Conservation (phyloP, 1,284 basidiomycete species). For the Apiotrichum brassicae region DNA sequence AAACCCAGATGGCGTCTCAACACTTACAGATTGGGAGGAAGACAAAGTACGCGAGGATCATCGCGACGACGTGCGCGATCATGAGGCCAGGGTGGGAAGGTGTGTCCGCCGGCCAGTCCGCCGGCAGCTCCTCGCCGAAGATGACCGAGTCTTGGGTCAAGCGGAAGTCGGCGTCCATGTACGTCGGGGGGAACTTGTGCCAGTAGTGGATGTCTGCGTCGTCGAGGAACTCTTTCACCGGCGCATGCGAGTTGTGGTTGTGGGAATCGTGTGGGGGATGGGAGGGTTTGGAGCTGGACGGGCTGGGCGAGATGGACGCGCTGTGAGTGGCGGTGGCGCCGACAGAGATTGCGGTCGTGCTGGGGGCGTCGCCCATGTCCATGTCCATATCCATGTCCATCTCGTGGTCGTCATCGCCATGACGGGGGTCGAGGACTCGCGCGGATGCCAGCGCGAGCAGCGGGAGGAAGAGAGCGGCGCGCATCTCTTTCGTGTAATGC, state of each 20-base stretch:
- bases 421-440: not conserved
- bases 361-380: not conserved
- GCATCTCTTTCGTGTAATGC: slow-evolving; percentile 11
- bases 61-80: slow-evolving; percentile 27
- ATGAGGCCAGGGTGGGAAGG: slow-evolving; percentile 30
- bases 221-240: slow-evolving; percentile 27
- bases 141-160: slow-evolving; percentile 31
- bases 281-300: not conserved
- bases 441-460: slow-evolving; percentile 8
- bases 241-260: slow-evolving; percentile 27
- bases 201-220: slow-evolving; percentile 32
- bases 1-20: not conserved
- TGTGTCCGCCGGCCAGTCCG: slow-evolving; percentile 26
- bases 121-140: slow-evolving; percentile 38
- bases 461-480: slow-evolving; percentile 7
- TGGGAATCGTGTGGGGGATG: slow-evolving; percentile 13
- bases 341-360: too few relatives aligned
- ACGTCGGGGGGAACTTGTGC: slow-evolving; percentile 38
- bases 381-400: slow-evolving; percentile 7
- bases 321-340: not conserved
- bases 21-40: slow-evolving; percentile 35
- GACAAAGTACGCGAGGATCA: slow-evolving; percentile 36
- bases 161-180: slow-evolving; percentile 37
- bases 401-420: slow-evolving; percentile 15
- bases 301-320: not conserved